phyloP scores from a whole-genome alignment of 805 yeast species.

The Candida loeiensis region DNA sequence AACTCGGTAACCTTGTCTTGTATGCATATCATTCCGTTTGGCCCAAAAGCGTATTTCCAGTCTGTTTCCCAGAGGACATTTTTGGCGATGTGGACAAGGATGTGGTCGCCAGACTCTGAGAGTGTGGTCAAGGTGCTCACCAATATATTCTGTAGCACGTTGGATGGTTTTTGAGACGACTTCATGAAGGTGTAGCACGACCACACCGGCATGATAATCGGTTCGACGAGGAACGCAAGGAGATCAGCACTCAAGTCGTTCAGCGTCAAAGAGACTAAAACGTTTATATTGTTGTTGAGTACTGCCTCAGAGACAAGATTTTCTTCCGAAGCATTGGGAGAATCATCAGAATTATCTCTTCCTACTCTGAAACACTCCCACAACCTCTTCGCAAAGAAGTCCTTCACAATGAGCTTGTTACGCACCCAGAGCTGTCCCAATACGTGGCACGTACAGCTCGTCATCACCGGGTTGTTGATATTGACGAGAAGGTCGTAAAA shows the following conservation, averaged over 20 bases:
- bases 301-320: conserved; percentile 41
- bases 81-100: conserved; percentile 30
- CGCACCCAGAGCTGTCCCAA: conserved; percentile 48
- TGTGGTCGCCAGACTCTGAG: conserved; percentile 17
- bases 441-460: conserved; percentile 54
- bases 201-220: conserved; percentile 41
- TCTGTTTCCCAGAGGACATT: conserved; percentile 29
- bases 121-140: conserved; percentile 33
- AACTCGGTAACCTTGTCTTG: conserved; percentile 5
- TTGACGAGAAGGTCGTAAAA: conserved; percentile 53
- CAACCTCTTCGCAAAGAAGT: conserved; percentile 53
- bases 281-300: conserved; percentile 62
- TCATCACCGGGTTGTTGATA: conserved; percentile 58
- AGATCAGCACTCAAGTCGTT: conserved; percentile 26
- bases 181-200: conserved; percentile 39
- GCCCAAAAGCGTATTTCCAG: conserved; percentile 45
- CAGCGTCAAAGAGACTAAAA: conserved; percentile 58
- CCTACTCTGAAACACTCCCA: conserved; percentile 31
- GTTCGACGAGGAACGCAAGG: conserved; percentile 22
- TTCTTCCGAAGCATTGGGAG: background rate
- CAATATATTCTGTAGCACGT: conserved; percentile 35
- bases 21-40: conserved; percentile 36
- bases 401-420: conserved; percentile 49
- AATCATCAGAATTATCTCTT: conserved; percentile 14
- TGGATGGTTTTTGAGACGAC: conserved; percentile 25